These are phyloP conservation scores for Spergularia marina DNA, from an alignment of 148 eudicot genomes.

Conservation along the genomic window DNA sequence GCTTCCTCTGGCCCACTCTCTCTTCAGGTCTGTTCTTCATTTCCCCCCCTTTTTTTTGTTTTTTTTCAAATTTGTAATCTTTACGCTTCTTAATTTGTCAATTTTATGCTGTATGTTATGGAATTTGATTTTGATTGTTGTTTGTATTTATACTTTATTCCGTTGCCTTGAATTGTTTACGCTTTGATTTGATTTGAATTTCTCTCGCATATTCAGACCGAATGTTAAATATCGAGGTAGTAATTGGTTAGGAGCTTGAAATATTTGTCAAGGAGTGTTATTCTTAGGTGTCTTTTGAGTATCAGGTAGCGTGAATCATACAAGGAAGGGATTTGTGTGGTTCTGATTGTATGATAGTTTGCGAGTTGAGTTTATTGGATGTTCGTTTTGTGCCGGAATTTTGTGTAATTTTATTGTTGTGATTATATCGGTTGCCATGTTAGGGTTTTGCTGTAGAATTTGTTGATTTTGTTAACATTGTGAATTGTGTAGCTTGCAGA, in stretches of 20 bases:
- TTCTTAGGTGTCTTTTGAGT: background rate
- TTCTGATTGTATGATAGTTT: background rate
- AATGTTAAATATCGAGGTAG: no score
- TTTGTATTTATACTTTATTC: background rate
- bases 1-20: conserved; percentile 62
- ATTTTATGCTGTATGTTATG: background rate
- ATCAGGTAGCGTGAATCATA: background rate
- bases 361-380: background rate
- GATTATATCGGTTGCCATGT: conserved; percentile 2
- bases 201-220: no score
- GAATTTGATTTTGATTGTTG: background rate
- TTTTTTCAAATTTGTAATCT: background rate
- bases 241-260: no score
- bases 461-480: conserved; percentile 8
- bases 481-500: conserved; percentile 61
- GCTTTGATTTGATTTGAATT: no score
- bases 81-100: background rate
- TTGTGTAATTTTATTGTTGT: background rate
- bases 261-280: no score
- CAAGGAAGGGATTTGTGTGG: background rate
- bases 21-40: conserved; percentile 38
- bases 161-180: no score
- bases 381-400: background rate
- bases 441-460: background rate
- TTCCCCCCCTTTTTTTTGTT: background rate